phyloP scores from a whole-genome alignment of 768 basidiomycete species.

The Collybiopsis luxurians region DNA sequence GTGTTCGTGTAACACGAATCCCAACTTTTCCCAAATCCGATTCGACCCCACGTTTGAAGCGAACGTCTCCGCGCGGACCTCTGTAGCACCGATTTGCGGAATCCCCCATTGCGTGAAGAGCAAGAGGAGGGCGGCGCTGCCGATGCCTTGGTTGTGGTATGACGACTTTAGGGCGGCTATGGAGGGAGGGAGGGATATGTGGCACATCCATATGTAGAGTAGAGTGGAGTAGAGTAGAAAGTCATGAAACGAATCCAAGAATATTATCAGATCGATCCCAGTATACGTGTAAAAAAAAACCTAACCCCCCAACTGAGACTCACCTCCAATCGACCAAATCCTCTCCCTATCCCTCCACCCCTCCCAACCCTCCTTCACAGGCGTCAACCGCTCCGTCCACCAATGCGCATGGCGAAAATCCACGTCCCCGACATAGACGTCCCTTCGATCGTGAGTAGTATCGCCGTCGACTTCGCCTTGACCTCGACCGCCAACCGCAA shows the following conservation, averaged over 20 bases:
- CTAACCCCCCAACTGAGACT: too few relatives aligned
- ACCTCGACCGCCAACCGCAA: not conserved
- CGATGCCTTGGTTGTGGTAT: slow-evolving; percentile 14
- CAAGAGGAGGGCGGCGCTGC: slow-evolving; percentile 9
- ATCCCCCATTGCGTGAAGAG: slow-evolving; percentile 13
- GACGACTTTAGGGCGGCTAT: slow-evolving; percentile 10
- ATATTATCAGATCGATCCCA: too few relatives aligned
- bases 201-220: too few relatives aligned
- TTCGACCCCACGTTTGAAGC: slow-evolving; percentile 7
- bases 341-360: slow-evolving; percentile 10
- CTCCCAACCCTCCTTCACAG: slow-evolving; percentile 12
- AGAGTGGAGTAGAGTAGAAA: too few relatives aligned
- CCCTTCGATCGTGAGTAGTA: too few relatives aligned
- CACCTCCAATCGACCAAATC: slow-evolving; percentile 12
- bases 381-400: slow-evolving; percentile 8
- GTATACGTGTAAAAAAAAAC: too few relatives aligned
- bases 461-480: not conserved
- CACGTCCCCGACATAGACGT: slow-evolving; percentile 14
- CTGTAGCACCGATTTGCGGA: slow-evolving; percentile 15
- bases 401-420: not conserved
- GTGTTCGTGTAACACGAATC: too few relatives aligned
- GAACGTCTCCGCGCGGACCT: slow-evolving; percentile 11
- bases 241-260: too few relatives aligned
- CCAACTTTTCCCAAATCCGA: slow-evolving; percentile 15
- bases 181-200: too few relatives aligned